Evolutionary conservation across 352 stramenopile species (phyloP).

Genomic region (Phytophthora capsici): DNA sequence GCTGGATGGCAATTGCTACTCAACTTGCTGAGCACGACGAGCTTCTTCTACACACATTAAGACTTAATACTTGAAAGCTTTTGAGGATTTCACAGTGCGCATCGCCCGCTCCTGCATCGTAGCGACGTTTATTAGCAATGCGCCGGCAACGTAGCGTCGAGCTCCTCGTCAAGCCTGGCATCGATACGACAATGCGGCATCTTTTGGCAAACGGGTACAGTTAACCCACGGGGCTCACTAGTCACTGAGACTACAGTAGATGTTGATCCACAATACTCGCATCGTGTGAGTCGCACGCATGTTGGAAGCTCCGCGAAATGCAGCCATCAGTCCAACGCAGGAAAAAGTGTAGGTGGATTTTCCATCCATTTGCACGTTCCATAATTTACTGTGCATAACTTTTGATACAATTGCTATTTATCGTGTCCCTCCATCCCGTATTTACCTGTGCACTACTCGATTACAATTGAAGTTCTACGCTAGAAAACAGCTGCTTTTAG

Average conservation of each 20-base stretch:
- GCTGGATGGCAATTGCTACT: conserved; percentile 2
- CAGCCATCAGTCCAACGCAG: conserved; percentile 14
- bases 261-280: background rate
- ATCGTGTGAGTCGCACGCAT: too few relatives aligned
- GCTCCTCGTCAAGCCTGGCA: conserved; percentile 2
- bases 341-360: conserved; percentile 30
- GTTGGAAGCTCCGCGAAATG: conserved; percentile 6
- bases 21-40: conserved; percentile 5
- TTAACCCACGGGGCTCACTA: background rate
- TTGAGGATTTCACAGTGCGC: background rate
- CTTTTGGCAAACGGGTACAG: conserved; percentile 10
- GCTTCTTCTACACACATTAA: conserved; percentile 2
- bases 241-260: too few relatives aligned
- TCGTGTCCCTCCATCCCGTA: background rate
- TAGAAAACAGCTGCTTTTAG: conserved; percentile 15
- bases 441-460: background rate
- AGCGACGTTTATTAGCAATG: conserved; percentile 10
- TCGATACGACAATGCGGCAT: conserved; percentile 2
- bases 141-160: conserved; percentile 8
- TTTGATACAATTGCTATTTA: background rate
- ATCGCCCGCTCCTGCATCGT: conserved; percentile 18
- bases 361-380: background rate
- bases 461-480: background rate
- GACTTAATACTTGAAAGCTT: background rate
- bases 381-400: conserved; percentile 7